Base-by-base conservation (phyloP, 169 alveolate species). In the Condylostoma magnum region DNA sequence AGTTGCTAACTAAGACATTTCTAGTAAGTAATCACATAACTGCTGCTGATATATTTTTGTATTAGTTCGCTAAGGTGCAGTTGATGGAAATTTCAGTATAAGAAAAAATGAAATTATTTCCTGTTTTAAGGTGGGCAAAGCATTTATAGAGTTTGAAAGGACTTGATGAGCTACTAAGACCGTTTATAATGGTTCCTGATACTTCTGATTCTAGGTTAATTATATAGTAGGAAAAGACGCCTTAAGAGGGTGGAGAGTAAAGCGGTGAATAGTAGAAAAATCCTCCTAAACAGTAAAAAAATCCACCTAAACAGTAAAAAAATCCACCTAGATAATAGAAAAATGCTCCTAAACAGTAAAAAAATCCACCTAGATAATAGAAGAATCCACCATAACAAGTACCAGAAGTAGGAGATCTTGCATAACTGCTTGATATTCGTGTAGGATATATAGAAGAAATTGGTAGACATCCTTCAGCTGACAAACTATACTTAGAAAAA, bases 401-500 rank as follows among this genome's bases (percentile, higher is more conserved):
- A n/a, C n/a, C 41, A 38, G 85, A 48, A 12, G 84, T 67, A 37
- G 65, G 30, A 2, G 65, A 68, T 34, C 76, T 76, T 10, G 51
- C 79, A 60, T 53, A 86, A 8, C 63, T 82, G 69, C 50, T 83
- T 22, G 95, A 88, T 48, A 80, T 91, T 38, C 60, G 89, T 50
- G 95, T 91, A 33, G 97, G 97, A 47, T 83, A 82, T 66, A 80
- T 92, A 46, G 78, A 87, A 20, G 81, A 87, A 46, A 85, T 90
- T 3, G 63, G 84, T 70, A 83, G 80, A 53, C 90, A 93, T 60
- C 90, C 94, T 0, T 80, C 85, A 56, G 94, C 95, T n/a, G 95
- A 90, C 52, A 87, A 90, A 63, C 84, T 94, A 37, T 94, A 82
- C 77, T 80, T 84, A 73, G 98, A 94, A 71, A 86, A 89, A 76